Evolutionary conservation across 2,329 filamentous ascomycete species (phyloP).

Genomic region (Esteya vermicola): DNA sequence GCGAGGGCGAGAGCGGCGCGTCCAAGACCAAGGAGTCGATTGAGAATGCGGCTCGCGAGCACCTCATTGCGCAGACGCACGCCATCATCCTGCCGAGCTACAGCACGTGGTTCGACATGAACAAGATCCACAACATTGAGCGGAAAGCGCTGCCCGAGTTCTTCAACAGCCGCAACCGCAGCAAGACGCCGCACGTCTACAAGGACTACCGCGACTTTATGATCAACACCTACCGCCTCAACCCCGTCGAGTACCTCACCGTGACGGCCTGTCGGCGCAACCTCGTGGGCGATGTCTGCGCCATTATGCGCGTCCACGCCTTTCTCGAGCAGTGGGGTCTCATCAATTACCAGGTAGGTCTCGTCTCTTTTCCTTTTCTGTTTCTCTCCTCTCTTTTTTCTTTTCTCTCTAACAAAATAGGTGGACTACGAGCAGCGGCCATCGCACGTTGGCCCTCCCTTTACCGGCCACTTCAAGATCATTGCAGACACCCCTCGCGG

Average conservation of each 20-base stretch:
- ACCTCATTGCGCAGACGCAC: conserved; percentile 86
- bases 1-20: conserved; percentile 30
- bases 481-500: conserved; percentile 92
- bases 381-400: neutral
- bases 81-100: conserved; percentile 95
- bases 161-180: conserved; percentile 95
- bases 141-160: conserved; percentile 93
- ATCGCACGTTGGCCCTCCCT: conserved; percentile 89
- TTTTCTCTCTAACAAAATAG: conserved; percentile 33
- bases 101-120: conserved; percentile 99
- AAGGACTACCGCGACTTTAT: conserved; percentile 99
- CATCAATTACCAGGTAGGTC: conserved; percentile 87
- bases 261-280: conserved; percentile 94
- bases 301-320: conserved; percentile 96
- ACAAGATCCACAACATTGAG: conserved; percentile 77
- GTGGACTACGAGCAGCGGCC: conserved; percentile 92
- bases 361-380: neutral
- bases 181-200: conserved; percentile 94
- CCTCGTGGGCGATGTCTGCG: conserved; percentile 91
- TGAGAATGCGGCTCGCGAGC: conserved; percentile 77
- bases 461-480: conserved; percentile 93
- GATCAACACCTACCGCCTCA: conserved; percentile 97
- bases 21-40: conserved; percentile 64
- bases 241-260: conserved; percentile 90
- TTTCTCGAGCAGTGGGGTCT: conserved; percentile 98